Evolutionary conservation across 1,284 basidiomycete genomes (phyloP).

Genomic region (Peniophora sp.): DNA sequence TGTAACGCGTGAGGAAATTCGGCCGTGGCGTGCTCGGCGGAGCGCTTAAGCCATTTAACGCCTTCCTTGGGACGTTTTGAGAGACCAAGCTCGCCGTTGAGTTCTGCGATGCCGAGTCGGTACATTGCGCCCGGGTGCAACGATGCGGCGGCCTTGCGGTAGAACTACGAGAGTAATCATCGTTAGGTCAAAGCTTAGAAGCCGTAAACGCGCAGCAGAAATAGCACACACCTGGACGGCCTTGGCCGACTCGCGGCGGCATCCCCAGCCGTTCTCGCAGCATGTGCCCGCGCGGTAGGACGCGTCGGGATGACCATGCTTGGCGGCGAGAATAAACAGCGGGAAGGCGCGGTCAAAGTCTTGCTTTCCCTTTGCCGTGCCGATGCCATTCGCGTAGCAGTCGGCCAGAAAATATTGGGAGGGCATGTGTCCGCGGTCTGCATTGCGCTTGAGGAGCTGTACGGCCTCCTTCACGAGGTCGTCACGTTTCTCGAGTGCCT

Average conservation of each 20-base stretch:
- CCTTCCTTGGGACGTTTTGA: conserved; percentile 89
- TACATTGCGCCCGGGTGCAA: conserved; percentile 96
- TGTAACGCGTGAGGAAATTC: conserved; percentile 97
- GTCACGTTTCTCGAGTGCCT: conserved; percentile 74
- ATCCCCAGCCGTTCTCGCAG: conserved; percentile 99
- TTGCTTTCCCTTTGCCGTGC: conserved; percentile 80
- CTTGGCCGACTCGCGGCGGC: conserved; percentile 85
- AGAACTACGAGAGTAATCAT: conserved; percentile 42
- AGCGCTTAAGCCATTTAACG: conserved; percentile 97
- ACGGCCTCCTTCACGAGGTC: conserved; percentile 85
- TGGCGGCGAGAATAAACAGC: conserved; percentile 91
- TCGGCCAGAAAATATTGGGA: conserved; percentile 97
- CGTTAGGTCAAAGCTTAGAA: not conserved
- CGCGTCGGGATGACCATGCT: conserved; percentile 97
- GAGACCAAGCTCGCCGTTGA: conserved; percentile 91
- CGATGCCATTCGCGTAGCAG: conserved; percentile 96
- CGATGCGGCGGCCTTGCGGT: conserved; percentile 87
- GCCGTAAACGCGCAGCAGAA: not conserved
- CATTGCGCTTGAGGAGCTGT: conserved; percentile 79
- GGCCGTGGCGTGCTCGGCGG: conserved; percentile 88
- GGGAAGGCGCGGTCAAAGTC: conserved; percentile 98
- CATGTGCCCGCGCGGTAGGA: conserved; percentile 95
- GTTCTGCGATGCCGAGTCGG: conserved; percentile 89
- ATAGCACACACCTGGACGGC: conserved; percentile 52
- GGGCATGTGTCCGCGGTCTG: conserved; percentile 88